Evolutionary conservation across 306 rosid genomes (phyloP), one percentile per base, ranked within the genome.

Genomic region (Trifolium dubium): DNA sequence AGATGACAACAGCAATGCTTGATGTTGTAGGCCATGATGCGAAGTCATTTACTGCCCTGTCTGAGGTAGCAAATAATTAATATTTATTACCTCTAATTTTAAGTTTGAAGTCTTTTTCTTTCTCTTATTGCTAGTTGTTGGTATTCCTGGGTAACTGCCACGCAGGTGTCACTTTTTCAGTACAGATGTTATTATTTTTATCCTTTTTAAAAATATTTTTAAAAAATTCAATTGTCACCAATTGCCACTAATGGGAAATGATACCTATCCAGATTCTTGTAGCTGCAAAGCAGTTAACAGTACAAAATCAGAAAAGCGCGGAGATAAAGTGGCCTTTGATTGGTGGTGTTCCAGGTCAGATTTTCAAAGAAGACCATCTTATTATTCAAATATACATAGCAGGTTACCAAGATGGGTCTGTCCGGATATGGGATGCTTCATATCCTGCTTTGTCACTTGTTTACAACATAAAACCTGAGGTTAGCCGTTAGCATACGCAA

Each of bases 371-470:
- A 77, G 73, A 69, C 74, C 89, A 78, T 81, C 87, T 76, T 66
- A 86, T 81, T 30, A 84, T 87, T 83, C 85, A 75, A 79, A 59
- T 93, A 60, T 93, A 87, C 74, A 77, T 90, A 69, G 88, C 96
- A 64, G 98, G 98, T 82, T 90, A 93, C 80, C 86, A 69, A 82
- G 96, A 93, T 84, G 98, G 97, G 73, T 93, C 97, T 72, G 75
- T 89, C 83, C 76, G 83, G 82, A 64, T 90, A 78, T 93, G 96
- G 97, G 96, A 93, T 85, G 96, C 93, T 73, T 90, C 96, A 32
- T 74, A 76, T 89, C 92, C 96, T 64, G 73, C 84, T 74, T 70
- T 86, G 41, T 81, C 89, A 56, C 86, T 73, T 75, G 76, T 86
- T 61, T 84, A 74, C 79, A 50, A 44, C 76, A 77, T 93, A 72